Conservation (phyloP, 129 eudicot species). For the Ambrosia artemisiifolia region DNA sequence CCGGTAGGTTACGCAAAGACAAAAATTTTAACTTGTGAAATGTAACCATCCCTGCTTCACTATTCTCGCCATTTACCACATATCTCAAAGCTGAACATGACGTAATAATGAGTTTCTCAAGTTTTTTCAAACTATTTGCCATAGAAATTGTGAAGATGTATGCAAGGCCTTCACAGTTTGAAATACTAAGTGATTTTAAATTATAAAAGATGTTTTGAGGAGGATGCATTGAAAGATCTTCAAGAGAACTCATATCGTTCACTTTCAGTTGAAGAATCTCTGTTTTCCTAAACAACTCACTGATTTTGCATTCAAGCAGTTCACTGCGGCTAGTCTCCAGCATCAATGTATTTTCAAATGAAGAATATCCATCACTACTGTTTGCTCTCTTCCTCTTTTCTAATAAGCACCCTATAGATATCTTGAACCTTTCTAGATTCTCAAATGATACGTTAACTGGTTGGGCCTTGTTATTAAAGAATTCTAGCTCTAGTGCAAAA, state of each 20-base stretch:
- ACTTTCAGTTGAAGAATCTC: background rate
- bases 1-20: background rate
- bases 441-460: background rate
- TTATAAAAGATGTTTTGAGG: background rate
- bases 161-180: background rate
- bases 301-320: background rate
- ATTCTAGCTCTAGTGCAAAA: background rate
- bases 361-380: background rate
- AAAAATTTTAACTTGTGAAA: background rate
- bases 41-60: background rate
- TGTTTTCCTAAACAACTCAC: background rate
- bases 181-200: background rate
- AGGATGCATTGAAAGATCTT: background rate
- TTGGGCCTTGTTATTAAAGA: background rate
- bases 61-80: background rate
- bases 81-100: background rate
- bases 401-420: background rate
- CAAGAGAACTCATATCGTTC: background rate
- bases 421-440: background rate
- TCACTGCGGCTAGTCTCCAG: background rate
- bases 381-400: background rate
- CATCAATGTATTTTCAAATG: background rate
- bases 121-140: background rate
- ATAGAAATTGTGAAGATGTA: background rate
- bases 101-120: background rate